A percentile compares a stretch with the other conserved stretches of the same genome.
Evolutionary conservation across 371 early-diverging fungal genomes (phyloP).

Genomic region (Synchytrium microbalum): DNA sequence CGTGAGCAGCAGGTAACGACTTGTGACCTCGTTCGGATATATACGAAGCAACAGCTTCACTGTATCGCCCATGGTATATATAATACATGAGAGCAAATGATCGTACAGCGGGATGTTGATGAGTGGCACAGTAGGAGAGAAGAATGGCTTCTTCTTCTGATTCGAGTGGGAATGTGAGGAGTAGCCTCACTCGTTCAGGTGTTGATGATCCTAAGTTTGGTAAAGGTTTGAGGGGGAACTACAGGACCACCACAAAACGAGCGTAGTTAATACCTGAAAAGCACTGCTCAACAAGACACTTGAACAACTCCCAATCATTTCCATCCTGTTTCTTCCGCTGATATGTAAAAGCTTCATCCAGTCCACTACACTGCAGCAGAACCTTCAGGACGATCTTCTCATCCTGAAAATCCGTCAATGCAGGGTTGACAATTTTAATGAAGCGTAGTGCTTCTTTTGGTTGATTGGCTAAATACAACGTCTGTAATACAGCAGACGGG

Average conservation of each 20-base stretch:
- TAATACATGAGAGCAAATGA: background rate
- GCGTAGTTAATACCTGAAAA: too few species aligned
- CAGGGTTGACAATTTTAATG: background rate
- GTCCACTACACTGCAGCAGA: background rate
- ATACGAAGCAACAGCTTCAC: conserved; percentile 1
- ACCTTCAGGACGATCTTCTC: background rate
- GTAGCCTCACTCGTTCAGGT: background rate
- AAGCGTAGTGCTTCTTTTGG: background rate
- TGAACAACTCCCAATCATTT: background rate
- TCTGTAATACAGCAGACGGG: background rate
- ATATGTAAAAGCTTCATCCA: background rate
- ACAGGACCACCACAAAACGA: too few species aligned
- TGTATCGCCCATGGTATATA: conserved; percentile 4
- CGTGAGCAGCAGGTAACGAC: background rate
- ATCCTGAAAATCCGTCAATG: background rate
- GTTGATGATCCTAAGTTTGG: background rate
- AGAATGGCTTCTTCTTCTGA: background rate
- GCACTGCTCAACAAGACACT: background rate
- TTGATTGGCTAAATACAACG: background rate
- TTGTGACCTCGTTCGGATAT: background rate
- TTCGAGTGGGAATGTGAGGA: background rate
- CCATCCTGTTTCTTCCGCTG: background rate
- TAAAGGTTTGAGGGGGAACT: too few species aligned
- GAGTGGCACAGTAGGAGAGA: background rate
- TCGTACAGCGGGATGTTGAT: background rate